Evolutionary conservation across 331 rosid genomes (phyloP).

Genomic region (Saraca asoca): DNA sequence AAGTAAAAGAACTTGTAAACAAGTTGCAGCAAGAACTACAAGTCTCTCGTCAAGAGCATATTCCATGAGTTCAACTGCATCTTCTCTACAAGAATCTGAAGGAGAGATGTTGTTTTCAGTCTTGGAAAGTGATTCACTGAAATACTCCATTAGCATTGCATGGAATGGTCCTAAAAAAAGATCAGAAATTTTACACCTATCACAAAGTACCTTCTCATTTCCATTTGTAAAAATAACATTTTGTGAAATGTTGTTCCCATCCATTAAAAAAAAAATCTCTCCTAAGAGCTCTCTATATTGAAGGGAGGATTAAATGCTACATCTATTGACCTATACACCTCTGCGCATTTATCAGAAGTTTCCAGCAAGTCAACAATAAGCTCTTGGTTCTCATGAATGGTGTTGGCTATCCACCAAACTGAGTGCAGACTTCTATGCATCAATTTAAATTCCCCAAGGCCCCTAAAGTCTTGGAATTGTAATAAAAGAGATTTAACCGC

Average conservation of each 20-base stretch:
- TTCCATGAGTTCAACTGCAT: slow-evolving; percentile 84
- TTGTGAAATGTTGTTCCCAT: slow-evolving; percentile 44
- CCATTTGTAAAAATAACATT: slow-evolving; percentile 65
- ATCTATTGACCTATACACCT: slow-evolving; percentile 69
- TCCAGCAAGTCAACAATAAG: slow-evolving; percentile 66
- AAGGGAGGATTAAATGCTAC: slow-evolving; percentile 58
- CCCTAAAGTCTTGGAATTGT: slow-evolving; percentile 84
- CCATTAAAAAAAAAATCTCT: slow-evolving; percentile 42
- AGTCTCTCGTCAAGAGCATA: slow-evolving; percentile 74
- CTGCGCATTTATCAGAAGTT: slow-evolving; percentile 71
- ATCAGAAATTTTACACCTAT: slow-evolving; percentile 71
- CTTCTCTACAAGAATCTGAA: slow-evolving; percentile 71
- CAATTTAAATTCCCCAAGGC: slow-evolving; percentile 81
- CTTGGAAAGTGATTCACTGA: slow-evolving; percentile 76
- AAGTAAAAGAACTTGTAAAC: slow-evolving; percentile 77
- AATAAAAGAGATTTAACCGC: slow-evolving; percentile 65
- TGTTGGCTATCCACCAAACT: slow-evolving; percentile 79
- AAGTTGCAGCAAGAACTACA: slow-evolving; percentile 74
- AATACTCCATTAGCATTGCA: slow-evolving; percentile 87
- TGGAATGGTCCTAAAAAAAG: slow-evolving; percentile 82
- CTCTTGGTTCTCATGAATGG: slow-evolving; percentile 76
- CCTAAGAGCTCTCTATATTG: slow-evolving; percentile 39
- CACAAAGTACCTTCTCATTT: slow-evolving; percentile 72
- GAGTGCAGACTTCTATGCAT: slow-evolving; percentile 83
- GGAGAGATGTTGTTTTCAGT: slow-evolving; percentile 70